phyloP scores from a whole-genome alignment of 1,139 yeast species.

The Williopsis jadinii region DNA sequence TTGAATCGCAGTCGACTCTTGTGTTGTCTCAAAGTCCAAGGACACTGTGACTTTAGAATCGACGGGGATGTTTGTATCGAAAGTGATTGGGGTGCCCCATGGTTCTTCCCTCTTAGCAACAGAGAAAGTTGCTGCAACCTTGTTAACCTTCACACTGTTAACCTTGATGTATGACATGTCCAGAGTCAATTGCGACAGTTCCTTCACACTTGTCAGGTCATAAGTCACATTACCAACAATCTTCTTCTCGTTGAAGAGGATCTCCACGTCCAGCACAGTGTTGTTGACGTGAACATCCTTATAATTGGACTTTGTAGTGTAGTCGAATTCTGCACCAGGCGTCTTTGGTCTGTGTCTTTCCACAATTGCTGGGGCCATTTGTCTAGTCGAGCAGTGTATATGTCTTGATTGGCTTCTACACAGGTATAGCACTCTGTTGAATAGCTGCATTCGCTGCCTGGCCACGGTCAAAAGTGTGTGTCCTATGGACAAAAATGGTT shows the following conservation, averaged over 20 bases:
- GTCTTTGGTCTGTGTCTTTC: conserved; percentile 15
- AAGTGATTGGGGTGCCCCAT: conserved; percentile 56
- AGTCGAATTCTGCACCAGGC: conserved; percentile 47
- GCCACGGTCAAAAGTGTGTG: too few species aligned
- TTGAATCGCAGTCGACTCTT: conserved; percentile 76
- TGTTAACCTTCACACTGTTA: conserved; percentile 40
- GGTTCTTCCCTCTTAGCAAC: conserved; percentile 49
- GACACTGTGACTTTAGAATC: conserved; percentile 28
- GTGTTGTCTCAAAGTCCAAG: conserved; percentile 60
- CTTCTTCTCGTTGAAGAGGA: conserved; percentile 47
- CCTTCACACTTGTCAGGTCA: conserved; percentile 29
- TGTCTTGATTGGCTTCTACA: neutral
- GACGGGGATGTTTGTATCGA: conserved; percentile 22
- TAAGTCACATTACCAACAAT: conserved; percentile 53
- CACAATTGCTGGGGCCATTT: conserved; percentile 11
- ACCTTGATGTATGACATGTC: conserved; percentile 66
- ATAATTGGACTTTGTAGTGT: conserved; percentile 74
- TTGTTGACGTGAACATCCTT: conserved; percentile 40
- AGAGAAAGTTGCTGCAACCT: conserved; percentile 27
- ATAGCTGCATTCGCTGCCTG: too few species aligned
- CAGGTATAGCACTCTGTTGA: neutral
- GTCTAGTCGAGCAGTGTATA: neutral
- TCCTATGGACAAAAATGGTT: too few species aligned
- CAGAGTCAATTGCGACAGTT: conserved; percentile 36
- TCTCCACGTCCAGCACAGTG: conserved; percentile 46